Conservation (phyloP, 2,329 filamentous ascomycete genomes). For the Aspergillus nomiae region DNA sequence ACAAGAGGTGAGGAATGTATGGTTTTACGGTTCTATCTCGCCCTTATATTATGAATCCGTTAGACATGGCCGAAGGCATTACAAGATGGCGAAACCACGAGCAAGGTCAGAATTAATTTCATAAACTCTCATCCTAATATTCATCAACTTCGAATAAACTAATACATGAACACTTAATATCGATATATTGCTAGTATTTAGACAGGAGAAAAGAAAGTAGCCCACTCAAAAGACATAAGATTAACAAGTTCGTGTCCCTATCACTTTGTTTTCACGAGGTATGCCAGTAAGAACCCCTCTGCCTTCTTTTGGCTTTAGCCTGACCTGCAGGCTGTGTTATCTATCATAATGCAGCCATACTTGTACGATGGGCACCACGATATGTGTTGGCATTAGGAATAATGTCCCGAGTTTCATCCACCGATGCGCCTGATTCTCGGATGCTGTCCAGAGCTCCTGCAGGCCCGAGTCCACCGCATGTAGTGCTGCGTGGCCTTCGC, state of each 20-base stretch:
- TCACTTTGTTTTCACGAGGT: background rate
- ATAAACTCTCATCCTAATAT: background rate
- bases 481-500: slow-evolving; percentile 37
- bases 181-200: slow-evolving; percentile 5
- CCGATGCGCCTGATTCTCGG: slow-evolving; percentile 30
- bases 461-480: slow-evolving; percentile 26
- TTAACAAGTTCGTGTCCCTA: background rate
- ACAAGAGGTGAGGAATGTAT: background rate
- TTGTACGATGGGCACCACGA: slow-evolving; percentile 34
- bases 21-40: background rate
- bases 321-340: slow-evolving; percentile 26
- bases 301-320: slow-evolving; percentile 13
- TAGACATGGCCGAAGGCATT: background rate
- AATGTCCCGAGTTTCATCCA: slow-evolving; percentile 27
- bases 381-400: slow-evolving; percentile 28
- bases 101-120: background rate
- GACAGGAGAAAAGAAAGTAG: slow-evolving; percentile 3
- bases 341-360: slow-evolving; percentile 17
- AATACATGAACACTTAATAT: background rate
- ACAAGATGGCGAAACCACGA: background rate
- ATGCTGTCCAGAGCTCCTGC: slow-evolving; percentile 32
- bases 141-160: background rate
- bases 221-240: background rate
- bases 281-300: slow-evolving; percentile 10
- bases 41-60: background rate